A percentile compares a stretch with the other conserved stretches of the same genome.
Evolutionary conservation across 78 protist species (phyloP).

Genomic region (Bodo saltans): DNA sequence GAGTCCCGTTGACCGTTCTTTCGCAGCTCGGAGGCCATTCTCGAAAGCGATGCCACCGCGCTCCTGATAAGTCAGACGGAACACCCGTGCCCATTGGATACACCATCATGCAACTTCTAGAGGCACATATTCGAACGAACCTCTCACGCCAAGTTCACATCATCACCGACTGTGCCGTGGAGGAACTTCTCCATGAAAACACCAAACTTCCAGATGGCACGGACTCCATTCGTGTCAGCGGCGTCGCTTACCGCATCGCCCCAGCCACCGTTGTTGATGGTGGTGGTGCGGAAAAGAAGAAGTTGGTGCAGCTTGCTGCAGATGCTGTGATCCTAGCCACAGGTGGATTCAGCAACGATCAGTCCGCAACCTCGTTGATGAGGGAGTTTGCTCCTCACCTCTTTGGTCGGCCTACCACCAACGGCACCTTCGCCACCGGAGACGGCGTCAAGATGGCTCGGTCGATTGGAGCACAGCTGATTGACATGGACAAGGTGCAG

Average conservation of each 20-base stretch:
- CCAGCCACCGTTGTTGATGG: background rate
- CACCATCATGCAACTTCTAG: no score
- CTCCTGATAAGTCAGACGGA: no score
- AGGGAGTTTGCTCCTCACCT: conserved; percentile 40
- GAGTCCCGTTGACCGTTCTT: no score
- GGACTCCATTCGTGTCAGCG: background rate
- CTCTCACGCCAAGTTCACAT: no score
- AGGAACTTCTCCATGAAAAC: background rate
- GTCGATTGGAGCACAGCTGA: conserved; percentile 34
- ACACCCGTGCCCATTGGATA: no score
- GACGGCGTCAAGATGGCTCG: conserved; percentile 52
- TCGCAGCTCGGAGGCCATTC: no score
- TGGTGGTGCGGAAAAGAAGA: background rate
- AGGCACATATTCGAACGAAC: no score
- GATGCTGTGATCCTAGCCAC: conserved; percentile 57
- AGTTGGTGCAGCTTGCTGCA: background rate
- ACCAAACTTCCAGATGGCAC: background rate
- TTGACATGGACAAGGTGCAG: conserved; percentile 51
- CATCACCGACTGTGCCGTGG: background rate
- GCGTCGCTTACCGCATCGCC: background rate
- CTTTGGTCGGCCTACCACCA: conserved; percentile 60
- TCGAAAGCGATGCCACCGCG: no score
- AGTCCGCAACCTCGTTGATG: conserved; percentile 32
- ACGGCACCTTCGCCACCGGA: conserved; percentile 64
- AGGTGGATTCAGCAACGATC: conserved; percentile 55